Conservation (phyloP, 192 early-diverging fungal genomes). For the Radiomyces spectabilis region DNA sequence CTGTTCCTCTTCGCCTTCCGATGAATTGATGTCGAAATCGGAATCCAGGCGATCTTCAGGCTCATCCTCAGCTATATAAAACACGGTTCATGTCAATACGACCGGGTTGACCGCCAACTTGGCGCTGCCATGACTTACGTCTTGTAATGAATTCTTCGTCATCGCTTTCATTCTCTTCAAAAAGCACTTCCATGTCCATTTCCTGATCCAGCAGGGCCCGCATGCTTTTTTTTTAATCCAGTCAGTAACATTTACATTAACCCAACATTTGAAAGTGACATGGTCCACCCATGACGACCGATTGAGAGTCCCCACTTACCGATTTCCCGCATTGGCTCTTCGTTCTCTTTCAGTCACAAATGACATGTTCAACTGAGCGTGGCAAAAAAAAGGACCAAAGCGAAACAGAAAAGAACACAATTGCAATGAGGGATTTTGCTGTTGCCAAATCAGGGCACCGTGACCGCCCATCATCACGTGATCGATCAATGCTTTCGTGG, state of each 20-base stretch:
- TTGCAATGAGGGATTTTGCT: too few relatives aligned
- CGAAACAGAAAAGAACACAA: background rate
- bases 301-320: conserved; percentile 21
- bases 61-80: conserved; percentile 5
- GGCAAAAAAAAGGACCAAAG: background rate
- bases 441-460: too few relatives aligned
- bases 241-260: too few relatives aligned
- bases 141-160: conserved; percentile 40
- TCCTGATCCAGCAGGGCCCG: conserved; percentile 40
- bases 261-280: background rate
- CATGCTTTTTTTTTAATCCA: conserved; percentile 39
- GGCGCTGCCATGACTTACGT: too few relatives aligned
- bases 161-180: conserved; percentile 36
- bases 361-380: conserved; percentile 11
- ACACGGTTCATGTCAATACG: background rate
- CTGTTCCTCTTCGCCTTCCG: conserved; percentile 36
- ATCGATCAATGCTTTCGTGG: too few relatives aligned
- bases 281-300: too few relatives aligned
- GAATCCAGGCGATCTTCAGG: conserved; percentile 47
- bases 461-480: too few relatives aligned
- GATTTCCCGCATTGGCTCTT: conserved; percentile 36
- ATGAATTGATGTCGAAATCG: conserved; percentile 43
- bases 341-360: conserved; percentile 29
- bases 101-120: too few relatives aligned
- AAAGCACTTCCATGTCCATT: conserved; percentile 47